Evolutionary conservation across 495 filamentous ascomycete genomes (phyloP).

Genomic region (Penicillium mononematosum): DNA sequence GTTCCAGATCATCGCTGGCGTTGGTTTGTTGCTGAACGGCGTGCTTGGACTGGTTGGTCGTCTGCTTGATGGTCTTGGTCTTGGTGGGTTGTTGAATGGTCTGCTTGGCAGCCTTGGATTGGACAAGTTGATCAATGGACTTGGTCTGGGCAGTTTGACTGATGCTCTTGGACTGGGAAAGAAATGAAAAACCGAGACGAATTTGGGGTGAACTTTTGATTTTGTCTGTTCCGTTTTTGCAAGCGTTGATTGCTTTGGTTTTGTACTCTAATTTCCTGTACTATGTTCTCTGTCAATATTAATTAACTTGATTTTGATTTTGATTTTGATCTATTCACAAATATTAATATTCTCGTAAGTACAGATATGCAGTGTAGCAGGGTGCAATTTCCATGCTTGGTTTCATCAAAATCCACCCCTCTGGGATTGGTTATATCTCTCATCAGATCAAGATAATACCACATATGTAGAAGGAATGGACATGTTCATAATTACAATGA

Average conservation of each 20-base stretch:
- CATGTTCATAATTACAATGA: conserved; percentile 13
- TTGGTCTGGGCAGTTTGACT: conserved; percentile 65
- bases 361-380: conserved; percentile 7
- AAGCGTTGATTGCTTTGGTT: neutral
- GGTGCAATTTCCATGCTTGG: conserved; percentile 2
- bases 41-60: conserved; percentile 80
- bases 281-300: neutral
- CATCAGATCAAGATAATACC: neutral
- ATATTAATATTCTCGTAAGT: conserved; percentile 14
- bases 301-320: conserved; percentile 3
- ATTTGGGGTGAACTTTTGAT: neutral
- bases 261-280: conserved; percentile 4
- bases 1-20: conserved; percentile 90
- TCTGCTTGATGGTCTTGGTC: conserved; percentile 77
- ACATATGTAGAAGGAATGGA: neutral
- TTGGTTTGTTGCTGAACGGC: conserved; percentile 78
- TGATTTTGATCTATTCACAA: conserved; percentile 15
- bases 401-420: conserved; percentile 26
- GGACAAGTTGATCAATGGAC: conserved; percentile 68
- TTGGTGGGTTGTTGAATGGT: conserved; percentile 76
- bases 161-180: conserved; percentile 53
- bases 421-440: neutral
- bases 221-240: conserved; percentile 2
- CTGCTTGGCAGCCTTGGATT: conserved; percentile 79
- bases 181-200: conserved; percentile 14